Conservation (phyloP, 2,329 filamentous ascomycete genomes). For the Talaromyces verruculosus region DNA sequence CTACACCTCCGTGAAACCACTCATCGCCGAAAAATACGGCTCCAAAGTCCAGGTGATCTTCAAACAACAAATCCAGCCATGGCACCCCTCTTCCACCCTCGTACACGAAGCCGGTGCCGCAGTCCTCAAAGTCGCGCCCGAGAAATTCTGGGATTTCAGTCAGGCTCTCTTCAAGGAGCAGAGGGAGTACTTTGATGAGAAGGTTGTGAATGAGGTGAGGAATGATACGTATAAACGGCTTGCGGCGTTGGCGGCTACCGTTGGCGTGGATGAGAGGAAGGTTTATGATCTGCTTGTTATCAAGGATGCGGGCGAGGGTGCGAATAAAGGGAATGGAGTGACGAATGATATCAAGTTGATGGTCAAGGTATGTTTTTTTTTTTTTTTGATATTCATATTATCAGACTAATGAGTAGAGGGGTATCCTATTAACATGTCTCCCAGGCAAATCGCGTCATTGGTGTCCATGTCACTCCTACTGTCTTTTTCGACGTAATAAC, state of each 20-base stretch:
- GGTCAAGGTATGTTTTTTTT: constrained; percentile 61
- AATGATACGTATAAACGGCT: constrained; percentile 82
- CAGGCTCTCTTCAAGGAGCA: constrained; percentile 68
- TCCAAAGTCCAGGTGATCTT: constrained; percentile 72
- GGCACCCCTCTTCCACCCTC: constrained; percentile 85
- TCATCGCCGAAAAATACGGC: constrained; percentile 60
- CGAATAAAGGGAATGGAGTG: constrained; percentile 78
- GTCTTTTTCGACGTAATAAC: constrained; percentile 71
- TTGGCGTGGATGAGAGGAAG: constrained; percentile 68
- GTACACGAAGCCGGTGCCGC: constrained; percentile 73
- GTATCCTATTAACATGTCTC: constrained; percentile 13
- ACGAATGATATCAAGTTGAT: constrained; percentile 83
- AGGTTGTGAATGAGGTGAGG: constrained; percentile 76
- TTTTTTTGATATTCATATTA: constrained; percentile 2
- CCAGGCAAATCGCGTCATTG: constrained; percentile 65
- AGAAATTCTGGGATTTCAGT: constrained; percentile 79
- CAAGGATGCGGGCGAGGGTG: constrained; percentile 59
- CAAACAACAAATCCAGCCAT: constrained; percentile 89
- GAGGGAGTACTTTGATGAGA: constrained; percentile 78
- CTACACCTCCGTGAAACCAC: constrained; percentile 63
- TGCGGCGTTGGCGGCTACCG: constrained; percentile 66
- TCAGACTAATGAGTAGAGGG: constrained; percentile 6
- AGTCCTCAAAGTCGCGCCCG: constrained; percentile 68
- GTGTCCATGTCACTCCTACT: constrained; percentile 88
- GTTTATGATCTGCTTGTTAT: constrained; percentile 70